Evolutionary conservation across 1,139 yeast species (phyloP).

Genomic region (Yamadazyma atmosphaerica): DNA sequence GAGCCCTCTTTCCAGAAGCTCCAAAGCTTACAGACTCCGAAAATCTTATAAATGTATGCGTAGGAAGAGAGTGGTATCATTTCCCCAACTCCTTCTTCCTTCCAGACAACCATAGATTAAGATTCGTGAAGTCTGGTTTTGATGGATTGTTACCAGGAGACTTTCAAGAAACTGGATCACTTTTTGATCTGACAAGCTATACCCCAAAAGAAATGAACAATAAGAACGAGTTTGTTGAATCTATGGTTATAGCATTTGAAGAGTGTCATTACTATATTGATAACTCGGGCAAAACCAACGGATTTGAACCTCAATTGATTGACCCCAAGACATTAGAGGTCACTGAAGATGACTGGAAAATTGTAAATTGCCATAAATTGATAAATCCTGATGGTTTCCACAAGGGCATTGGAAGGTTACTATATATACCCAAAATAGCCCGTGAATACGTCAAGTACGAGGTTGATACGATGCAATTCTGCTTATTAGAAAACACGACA

Average conservation of each 20-base stretch:
- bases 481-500: slow-evolving; percentile 28
- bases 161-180: slow-evolving; percentile 50
- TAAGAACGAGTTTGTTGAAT: slow-evolving; percentile 56
- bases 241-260: slow-evolving; percentile 45
- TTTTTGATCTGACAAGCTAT: slow-evolving; percentile 31
- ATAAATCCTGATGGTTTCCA: slow-evolving; percentile 48
- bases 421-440: slow-evolving; percentile 43
- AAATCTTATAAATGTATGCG: slow-evolving; percentile 57
- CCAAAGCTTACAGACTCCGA: not conserved
- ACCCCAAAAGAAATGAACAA: slow-evolving; percentile 74
- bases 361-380: slow-evolving; percentile 42
- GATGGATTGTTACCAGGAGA: slow-evolving; percentile 89
- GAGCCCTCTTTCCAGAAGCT: slow-evolving; percentile 1
- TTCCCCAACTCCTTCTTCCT: slow-evolving; percentile 86
- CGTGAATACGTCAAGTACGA: slow-evolving; percentile 24
- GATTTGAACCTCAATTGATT: slow-evolving; percentile 14
- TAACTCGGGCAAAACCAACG: slow-evolving; percentile 29
- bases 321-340: slow-evolving; percentile 1
- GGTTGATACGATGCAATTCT: slow-evolving; percentile 46
- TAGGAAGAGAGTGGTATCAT: slow-evolving; percentile 95
- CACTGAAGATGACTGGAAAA: slow-evolving; percentile 37
- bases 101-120: slow-evolving; percentile 57
- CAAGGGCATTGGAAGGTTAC: slow-evolving; percentile 44
- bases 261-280: slow-evolving; percentile 65
- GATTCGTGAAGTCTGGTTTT: slow-evolving; percentile 75